Percentiles rank a stretch among this genome's conserved stretches.
phyloP scores from a whole-genome alignment of 768 basidiomycete species.

The Amanita molliuscula region DNA sequence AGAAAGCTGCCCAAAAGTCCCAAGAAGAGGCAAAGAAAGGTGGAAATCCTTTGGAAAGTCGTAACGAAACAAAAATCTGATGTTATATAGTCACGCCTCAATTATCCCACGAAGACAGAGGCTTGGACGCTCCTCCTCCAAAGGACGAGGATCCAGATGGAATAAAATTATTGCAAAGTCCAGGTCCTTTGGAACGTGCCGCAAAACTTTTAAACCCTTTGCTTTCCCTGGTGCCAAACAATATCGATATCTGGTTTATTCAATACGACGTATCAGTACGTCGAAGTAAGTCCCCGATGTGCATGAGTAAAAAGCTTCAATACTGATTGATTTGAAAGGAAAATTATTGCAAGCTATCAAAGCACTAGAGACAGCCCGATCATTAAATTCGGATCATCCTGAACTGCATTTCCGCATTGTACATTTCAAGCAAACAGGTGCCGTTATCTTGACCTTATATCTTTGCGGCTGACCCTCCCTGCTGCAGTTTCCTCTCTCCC shows the following conservation, averaged over 20 bases:
- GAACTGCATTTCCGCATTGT: slow-evolving; percentile 64
- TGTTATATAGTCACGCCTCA: background rate
- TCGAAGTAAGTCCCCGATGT: slow-evolving; percentile 43
- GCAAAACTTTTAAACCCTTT: slow-evolving; percentile 61
- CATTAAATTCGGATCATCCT: slow-evolving; percentile 45
- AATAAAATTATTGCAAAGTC: slow-evolving; percentile 46
- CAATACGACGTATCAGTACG: slow-evolving; percentile 77
- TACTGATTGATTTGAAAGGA: slow-evolving; percentile 29
- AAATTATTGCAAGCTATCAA: slow-evolving; percentile 72
- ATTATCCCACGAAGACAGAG: slow-evolving; percentile 46
- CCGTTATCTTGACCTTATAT: slow-evolving; percentile 9
- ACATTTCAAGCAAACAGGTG: slow-evolving; percentile 50
- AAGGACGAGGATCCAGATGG: slow-evolving; percentile 88
- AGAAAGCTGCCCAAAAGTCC: slow-evolving; percentile 61
- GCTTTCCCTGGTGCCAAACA: slow-evolving; percentile 33
- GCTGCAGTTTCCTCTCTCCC: slow-evolving; percentile 32
- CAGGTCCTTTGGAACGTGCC: slow-evolving; percentile 68
- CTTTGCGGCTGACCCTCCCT: background rate
- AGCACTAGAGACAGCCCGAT: slow-evolving; percentile 49
- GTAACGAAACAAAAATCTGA: background rate
- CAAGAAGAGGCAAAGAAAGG: slow-evolving; percentile 69
- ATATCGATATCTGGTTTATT: slow-evolving; percentile 63
- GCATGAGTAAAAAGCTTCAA: background rate
- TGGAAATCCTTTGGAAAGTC: slow-evolving; percentile 16
- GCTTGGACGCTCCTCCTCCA: slow-evolving; percentile 39